A percentile compares a stretch with the other conserved stretches of the same genome.
phyloP scores from a whole-genome alignment of 2,329 filamentous ascomycete species.

The Fusarium sp. region DNA sequence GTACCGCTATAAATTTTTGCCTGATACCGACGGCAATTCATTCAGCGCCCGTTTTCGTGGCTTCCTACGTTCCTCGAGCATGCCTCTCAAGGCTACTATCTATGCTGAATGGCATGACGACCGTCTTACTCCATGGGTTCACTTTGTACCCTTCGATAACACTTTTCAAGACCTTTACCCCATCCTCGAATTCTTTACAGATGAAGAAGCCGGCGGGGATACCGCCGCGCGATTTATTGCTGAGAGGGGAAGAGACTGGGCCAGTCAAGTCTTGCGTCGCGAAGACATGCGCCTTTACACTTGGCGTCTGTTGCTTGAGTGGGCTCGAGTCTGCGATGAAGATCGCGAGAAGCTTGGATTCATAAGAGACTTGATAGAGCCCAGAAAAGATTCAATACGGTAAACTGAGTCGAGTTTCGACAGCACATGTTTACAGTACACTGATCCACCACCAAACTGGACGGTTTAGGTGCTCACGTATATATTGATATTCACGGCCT shows the following conservation, averaged over 20 bases:
- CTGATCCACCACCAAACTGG: not conserved
- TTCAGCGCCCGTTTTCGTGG: slow-evolving; percentile 69
- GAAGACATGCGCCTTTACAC: slow-evolving; percentile 75
- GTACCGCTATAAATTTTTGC: slow-evolving; percentile 69
- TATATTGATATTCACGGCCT: slow-evolving; percentile 40
- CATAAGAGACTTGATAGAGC: slow-evolving; percentile 51
- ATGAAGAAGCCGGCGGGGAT: slow-evolving; percentile 57
- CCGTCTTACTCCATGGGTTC: slow-evolving; percentile 72
- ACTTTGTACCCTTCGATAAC: slow-evolving; percentile 77
- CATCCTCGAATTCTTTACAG: slow-evolving; percentile 71
- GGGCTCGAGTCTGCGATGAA: slow-evolving; percentile 59
- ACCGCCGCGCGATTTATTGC: slow-evolving; percentile 67
- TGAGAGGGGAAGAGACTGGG: slow-evolving; percentile 66
- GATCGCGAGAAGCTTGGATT: slow-evolving; percentile 54
- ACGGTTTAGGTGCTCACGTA: slow-evolving; percentile 13
- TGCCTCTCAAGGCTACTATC: slow-evolving; percentile 76
- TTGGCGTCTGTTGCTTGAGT: slow-evolving; percentile 67
- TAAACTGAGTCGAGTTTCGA: slow-evolving; percentile 1
- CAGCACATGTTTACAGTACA: slow-evolving; percentile 12
- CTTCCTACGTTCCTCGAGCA: slow-evolving; percentile 69
- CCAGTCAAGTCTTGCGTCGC: slow-evolving; percentile 65
- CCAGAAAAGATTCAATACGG: slow-evolving; percentile 25
- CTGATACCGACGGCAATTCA: slow-evolving; percentile 75
- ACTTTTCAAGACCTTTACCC: slow-evolving; percentile 72
- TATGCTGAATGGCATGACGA: slow-evolving; percentile 80